A percentile compares a stretch with the other conserved stretches of the same genome.
These are phyloP conservation scores for Epichloe brachyelytri DNA, from an alignment of 2,329 filamentous ascomycete species.

Conservation along the genomic window DNA sequence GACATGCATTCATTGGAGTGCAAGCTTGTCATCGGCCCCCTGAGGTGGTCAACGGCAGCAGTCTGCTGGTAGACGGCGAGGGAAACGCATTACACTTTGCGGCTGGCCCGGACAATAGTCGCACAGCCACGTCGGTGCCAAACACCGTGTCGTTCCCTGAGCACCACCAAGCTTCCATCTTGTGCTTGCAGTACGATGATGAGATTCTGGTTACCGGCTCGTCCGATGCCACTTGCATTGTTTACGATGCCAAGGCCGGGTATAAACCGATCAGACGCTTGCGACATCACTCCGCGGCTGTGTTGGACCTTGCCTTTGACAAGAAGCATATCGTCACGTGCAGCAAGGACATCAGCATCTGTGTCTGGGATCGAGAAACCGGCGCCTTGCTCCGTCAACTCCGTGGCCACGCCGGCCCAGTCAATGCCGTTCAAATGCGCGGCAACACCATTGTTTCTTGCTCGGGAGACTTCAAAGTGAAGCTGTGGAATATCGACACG, in stretches of 20 bases:
- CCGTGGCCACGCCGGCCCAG: constrained; percentile 75
- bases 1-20: constrained; percentile 84
- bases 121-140: constrained; percentile 35
- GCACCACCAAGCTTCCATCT: constrained; percentile 83
- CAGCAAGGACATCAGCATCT: constrained; percentile 89
- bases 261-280: constrained; percentile 74
- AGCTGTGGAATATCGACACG: constrained; percentile 88
- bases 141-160: constrained; percentile 42
- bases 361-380: constrained; percentile 81
- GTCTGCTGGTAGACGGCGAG: constrained; percentile 38
- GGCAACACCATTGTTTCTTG: constrained; percentile 89
- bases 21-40: constrained; percentile 75
- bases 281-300: constrained; percentile 67
- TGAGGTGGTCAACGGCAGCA: constrained; percentile 41
- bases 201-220: constrained; percentile 90
- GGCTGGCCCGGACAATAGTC: constrained; percentile 36
- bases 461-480: constrained; percentile 83
- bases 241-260: constrained; percentile 70
- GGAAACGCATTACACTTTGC: constrained; percentile 43
- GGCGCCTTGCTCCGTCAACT: constrained; percentile 66
- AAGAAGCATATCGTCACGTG: constrained; percentile 89
- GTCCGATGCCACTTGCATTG: constrained; percentile 80
- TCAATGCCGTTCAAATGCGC: constrained; percentile 91
- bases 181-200: constrained; percentile 91
- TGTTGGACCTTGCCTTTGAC: constrained; percentile 89